Evolutionary conservation across 1,284 basidiomycete genomes (phyloP).

Genomic region (Laetiporus sulphureus): DNA sequence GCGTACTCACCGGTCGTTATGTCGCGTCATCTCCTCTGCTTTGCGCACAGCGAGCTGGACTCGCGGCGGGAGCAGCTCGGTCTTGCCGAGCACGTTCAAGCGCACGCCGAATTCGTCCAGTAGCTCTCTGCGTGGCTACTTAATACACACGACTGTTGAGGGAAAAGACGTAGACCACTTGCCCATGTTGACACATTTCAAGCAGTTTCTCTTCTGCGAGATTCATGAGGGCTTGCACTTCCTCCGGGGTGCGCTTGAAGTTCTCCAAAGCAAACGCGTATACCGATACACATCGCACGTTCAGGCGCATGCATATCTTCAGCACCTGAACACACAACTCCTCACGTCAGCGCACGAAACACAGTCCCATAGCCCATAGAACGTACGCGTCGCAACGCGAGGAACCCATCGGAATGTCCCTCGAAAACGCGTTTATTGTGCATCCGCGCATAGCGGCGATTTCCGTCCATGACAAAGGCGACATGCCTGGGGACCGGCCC

Average conservation of each 20-base stretch:
- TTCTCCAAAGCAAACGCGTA: constrained; percentile 99
- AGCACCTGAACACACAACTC: constrained; percentile 49
- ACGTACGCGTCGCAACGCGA: constrained; percentile 74
- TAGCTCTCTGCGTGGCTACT: constrained; percentile 55
- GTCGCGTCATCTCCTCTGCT: constrained; percentile 76
- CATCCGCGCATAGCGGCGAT: constrained; percentile 84
- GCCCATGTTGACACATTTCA: constrained; percentile 85
- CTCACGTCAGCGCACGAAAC: neutral
- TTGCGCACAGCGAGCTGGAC: constrained; percentile 68
- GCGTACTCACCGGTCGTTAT: constrained; percentile 58
- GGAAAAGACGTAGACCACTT: constrained; percentile 2
- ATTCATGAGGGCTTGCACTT: constrained; percentile 86
- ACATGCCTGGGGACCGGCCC: constrained; percentile 91
- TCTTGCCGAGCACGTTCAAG: constrained; percentile 79
- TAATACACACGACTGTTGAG: neutral
- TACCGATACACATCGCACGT: constrained; percentile 80
- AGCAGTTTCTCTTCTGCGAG: constrained; percentile 78
- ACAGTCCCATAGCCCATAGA: neutral
- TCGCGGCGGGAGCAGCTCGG: constrained; percentile 67
- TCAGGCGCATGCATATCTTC: constrained; percentile 74
- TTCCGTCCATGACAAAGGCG: constrained; percentile 98
- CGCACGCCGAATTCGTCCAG: constrained; percentile 80
- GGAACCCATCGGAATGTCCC: constrained; percentile 86
- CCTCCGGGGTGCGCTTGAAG: constrained; percentile 83
- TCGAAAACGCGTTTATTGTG: constrained; percentile 58